Percentiles rank a stretch among this genome's conserved stretches.
Evolutionary conservation across 768 basidiomycete genomes (phyloP).

Genomic region (Amanita subjunquillea): DNA sequence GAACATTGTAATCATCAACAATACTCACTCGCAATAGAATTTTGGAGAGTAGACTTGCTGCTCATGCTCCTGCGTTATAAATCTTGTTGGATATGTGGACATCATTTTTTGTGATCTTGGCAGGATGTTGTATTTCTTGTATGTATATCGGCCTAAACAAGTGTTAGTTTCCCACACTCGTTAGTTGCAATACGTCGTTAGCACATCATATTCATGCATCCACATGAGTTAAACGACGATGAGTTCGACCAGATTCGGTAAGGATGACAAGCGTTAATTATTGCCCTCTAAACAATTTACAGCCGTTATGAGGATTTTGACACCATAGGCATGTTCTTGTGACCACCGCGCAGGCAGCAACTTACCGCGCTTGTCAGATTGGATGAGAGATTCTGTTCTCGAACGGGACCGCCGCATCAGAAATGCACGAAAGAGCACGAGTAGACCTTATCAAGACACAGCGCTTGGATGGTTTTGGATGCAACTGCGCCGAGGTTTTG

Average conservation of each 20-base stretch:
- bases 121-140: not conserved
- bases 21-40: slow-evolving; percentile 12
- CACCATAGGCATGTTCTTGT: slow-evolving; percentile 60
- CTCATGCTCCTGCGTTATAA: slow-evolving; percentile 10
- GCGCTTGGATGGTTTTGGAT: slow-evolving; percentile 52
- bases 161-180: not conserved
- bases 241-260: slow-evolving; percentile 62
- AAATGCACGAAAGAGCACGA: slow-evolving; percentile 36
- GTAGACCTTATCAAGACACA: slow-evolving; percentile 37
- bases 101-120: not conserved
- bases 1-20: not conserved
- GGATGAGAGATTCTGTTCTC: slow-evolving; percentile 92
- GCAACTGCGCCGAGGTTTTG: slow-evolving; percentile 45
- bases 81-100: not conserved
- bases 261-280: slow-evolving; percentile 8
- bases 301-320: slow-evolving; percentile 94
- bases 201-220: slow-evolving; percentile 20
- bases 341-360: slow-evolving; percentile 5
- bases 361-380: slow-evolving; percentile 45
- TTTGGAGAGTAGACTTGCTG: slow-evolving; percentile 19
- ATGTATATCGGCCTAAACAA: not conserved
- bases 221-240: slow-evolving; percentile 48
- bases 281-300: slow-evolving; percentile 10
- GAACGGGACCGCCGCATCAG: slow-evolving; percentile 76
- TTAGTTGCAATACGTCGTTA: not conserved